A percentile compares a stretch with the other conserved stretches of the same genome.
These are phyloP conservation scores for Haplosporangium sp. DNA, from an alignment of 371 early-diverging fungal species.

Conservation along the genomic window DNA sequence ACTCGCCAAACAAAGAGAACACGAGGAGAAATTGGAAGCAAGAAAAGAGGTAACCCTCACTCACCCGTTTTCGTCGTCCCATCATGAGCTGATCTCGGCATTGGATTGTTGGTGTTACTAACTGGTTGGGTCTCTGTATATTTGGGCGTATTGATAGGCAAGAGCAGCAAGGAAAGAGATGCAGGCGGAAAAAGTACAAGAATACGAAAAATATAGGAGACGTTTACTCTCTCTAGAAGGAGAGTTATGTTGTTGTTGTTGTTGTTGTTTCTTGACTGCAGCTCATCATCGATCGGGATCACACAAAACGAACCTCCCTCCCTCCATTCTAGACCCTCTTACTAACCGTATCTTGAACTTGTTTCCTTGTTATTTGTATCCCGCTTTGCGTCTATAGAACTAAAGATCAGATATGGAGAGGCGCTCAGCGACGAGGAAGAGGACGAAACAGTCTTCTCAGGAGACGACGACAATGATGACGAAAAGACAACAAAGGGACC, in stretches of 20 bases:
- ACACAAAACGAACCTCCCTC: neutral
- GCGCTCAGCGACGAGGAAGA: slow-evolving; percentile 54
- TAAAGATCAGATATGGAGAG: slow-evolving; percentile 52
- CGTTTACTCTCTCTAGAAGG: slow-evolving; percentile 17
- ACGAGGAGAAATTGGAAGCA: slow-evolving; percentile 65
- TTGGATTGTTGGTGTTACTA: neutral
- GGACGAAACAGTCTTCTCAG: slow-evolving; percentile 55
- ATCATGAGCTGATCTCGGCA: too few species aligned
- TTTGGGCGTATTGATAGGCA: slow-evolving; percentile 11
- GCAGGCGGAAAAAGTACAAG: slow-evolving; percentile 41
- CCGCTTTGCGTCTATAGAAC: slow-evolving; percentile 13
- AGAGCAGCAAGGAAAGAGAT: slow-evolving; percentile 48
- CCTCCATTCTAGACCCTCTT: neutral
- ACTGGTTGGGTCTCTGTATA: neutral
- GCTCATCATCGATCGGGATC: neutral
- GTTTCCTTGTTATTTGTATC: neutral
- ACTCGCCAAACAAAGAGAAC: slow-evolving; percentile 62
- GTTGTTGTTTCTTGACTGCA: too few species aligned
- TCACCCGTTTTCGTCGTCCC: too few species aligned
- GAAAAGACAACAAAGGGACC: slow-evolving; percentile 52
- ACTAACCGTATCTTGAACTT: neutral
- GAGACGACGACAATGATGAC: slow-evolving; percentile 54
- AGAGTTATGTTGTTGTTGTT: too few species aligned
- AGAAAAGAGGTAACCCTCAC: slow-evolving; percentile 63
- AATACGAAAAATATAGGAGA: slow-evolving; percentile 47